Conservation (phyloP, 2,329 filamentous ascomycete genomes). For the Capronia americana region DNA sequence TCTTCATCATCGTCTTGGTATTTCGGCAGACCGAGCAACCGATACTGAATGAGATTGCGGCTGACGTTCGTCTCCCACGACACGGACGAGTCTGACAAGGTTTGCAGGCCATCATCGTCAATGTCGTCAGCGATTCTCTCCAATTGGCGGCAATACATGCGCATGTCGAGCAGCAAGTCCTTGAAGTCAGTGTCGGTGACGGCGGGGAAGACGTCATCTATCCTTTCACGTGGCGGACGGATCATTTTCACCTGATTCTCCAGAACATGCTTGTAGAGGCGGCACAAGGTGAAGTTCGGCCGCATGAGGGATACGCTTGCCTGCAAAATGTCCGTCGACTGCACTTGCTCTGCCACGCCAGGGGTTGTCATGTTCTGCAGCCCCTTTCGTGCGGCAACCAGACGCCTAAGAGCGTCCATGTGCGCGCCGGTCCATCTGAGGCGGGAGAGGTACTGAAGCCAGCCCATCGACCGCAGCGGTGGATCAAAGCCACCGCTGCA, state of each 20-base stretch:
- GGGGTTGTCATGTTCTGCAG: conserved; percentile 17
- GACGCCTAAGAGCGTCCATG: conserved; percentile 14
- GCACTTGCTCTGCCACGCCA: conserved; percentile 25
- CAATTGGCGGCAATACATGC: conserved; percentile 19
- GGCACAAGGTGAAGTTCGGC: conserved; percentile 20
- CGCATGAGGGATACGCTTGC: conserved; percentile 12
- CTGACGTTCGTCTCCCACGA: conserved; percentile 26
- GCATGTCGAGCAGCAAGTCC: conserved; percentile 25
- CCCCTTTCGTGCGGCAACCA: conserved; percentile 18
- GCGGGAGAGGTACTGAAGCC: conserved; percentile 22
- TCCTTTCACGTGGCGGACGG: conserved; percentile 22
- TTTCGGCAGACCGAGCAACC: conserved; percentile 12
- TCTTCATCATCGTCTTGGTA: conserved; percentile 7
- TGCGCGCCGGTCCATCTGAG: conserved; percentile 22
- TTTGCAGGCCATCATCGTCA: neutral
- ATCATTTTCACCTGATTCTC: conserved; percentile 20
- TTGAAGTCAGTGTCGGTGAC: conserved; percentile 19
- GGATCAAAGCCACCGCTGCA: conserved; percentile 24
- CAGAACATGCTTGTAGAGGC: conserved; percentile 20
- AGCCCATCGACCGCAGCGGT: conserved; percentile 22
- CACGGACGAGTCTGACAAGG: neutral
- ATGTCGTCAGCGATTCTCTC: neutral
- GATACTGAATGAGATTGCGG: conserved; percentile 22
- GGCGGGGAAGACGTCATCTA: conserved; percentile 13
- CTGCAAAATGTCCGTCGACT: conserved; percentile 27